A percentile compares a stretch with the other conserved stretches of the same genome.
These are phyloP conservation scores for Eimeria sp. DNA, from an alignment of 169 alveolate genomes.

Conservation along the genomic window DNA sequence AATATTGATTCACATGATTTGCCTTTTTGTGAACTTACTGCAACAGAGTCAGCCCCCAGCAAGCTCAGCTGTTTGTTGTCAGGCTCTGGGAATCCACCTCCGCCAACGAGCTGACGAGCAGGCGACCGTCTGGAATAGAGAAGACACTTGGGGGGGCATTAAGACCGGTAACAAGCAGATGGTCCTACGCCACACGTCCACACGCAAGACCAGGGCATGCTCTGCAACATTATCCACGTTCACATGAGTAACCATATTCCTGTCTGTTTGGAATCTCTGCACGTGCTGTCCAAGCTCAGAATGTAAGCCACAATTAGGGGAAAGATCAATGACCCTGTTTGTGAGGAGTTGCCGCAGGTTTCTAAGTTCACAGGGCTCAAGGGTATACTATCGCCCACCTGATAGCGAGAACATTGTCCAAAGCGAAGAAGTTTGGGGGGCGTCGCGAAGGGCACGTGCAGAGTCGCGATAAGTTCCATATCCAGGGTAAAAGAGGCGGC, in stretches of 20 bases:
- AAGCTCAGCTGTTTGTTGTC: not conserved
- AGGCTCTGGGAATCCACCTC: not conserved
- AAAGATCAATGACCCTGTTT: not conserved
- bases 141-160: constrained; percentile 47
- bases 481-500: not conserved
- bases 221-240: not conserved
- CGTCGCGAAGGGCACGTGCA: constrained; percentile 38
- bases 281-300: not conserved
- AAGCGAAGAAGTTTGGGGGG: constrained; percentile 31
- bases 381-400: not conserved
- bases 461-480: not conserved
- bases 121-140: constrained; percentile 60
- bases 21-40: not conserved
- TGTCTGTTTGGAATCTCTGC: not conserved
- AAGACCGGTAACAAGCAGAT: constrained; percentile 32
- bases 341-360: not conserved
- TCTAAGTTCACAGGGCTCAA: not conserved
- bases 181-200: constrained; percentile 13
- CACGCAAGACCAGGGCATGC: not conserved
- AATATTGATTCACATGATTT: not conserved
- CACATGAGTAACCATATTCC: not conserved
- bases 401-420: not conserved
- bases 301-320: not conserved
- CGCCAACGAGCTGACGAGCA: constrained; percentile 49
- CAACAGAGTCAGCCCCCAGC: not conserved